Percentiles rank a stretch among this genome's conserved stretches.
These are phyloP conservation scores for Leccinum subgranulosum DNA, from an alignment of 768 basidiomycete species.

Conservation along the genomic window DNA sequence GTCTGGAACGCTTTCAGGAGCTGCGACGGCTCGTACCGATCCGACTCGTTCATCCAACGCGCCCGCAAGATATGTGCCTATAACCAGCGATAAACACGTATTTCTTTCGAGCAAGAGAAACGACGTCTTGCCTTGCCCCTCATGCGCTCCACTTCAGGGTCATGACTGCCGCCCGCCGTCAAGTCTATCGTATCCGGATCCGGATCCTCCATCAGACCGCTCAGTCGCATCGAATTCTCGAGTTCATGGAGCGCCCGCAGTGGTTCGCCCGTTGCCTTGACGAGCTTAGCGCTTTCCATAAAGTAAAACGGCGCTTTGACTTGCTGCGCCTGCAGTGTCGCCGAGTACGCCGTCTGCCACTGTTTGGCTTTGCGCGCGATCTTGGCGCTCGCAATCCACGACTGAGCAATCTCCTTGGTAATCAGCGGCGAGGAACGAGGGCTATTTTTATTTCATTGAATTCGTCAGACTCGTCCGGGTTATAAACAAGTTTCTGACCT, in stretches of 20 bases:
- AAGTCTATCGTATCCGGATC: constrained; percentile 53
- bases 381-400: constrained; percentile 94
- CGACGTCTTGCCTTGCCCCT: constrained; percentile 64
- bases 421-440: constrained; percentile 35
- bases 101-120: neutral
- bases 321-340: constrained; percentile 85
- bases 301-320: constrained; percentile 71
- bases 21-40: constrained; percentile 64
- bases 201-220: constrained; percentile 44
- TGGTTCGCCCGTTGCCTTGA: constrained; percentile 75
- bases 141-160: constrained; percentile 47
- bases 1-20: constrained; percentile 59
- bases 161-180: constrained; percentile 44
- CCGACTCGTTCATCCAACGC: constrained; percentile 91
- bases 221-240: constrained; percentile 63
- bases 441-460: neutral
- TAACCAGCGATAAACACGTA: neutral
- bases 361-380: constrained; percentile 95
- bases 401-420: constrained; percentile 66
- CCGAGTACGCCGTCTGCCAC: constrained; percentile 95
- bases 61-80: constrained; percentile 80
- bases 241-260: constrained; percentile 85
- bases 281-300: constrained; percentile 86
- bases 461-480: constrained; percentile 8
- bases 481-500: constrained; percentile 42